Conservation (phyloP, 179 eudicot species). For the Nepenthes alata region DNA sequence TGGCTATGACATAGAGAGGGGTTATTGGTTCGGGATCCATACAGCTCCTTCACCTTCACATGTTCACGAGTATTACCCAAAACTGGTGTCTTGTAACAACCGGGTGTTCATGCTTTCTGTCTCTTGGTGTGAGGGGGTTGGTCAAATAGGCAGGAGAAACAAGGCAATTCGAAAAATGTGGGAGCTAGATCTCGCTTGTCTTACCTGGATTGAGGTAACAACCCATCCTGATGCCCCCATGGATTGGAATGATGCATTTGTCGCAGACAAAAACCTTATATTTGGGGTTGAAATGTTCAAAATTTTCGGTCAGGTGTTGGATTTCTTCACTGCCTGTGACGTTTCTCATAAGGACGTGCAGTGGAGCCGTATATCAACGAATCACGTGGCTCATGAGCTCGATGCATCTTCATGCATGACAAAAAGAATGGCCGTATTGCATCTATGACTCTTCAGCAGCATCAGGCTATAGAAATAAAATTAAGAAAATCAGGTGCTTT, state of each 20-base stretch:
- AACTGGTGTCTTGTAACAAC: conserved; percentile 45
- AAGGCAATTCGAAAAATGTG: conserved; percentile 89
- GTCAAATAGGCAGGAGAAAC: conserved; percentile 92
- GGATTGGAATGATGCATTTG: conserved; percentile 96
- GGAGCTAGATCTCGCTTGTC: conserved; percentile 66
- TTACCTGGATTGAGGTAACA: conserved; percentile 70
- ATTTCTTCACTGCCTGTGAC: conserved; percentile 67
- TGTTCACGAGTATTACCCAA: conserved; percentile 80
- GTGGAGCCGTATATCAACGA: conserved; percentile 86
- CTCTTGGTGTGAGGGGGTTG: conserved; percentile 98
- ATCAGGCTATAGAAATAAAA: too few species aligned
- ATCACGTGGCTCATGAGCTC: conserved; percentile 50
- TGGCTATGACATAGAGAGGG: conserved; percentile 71
- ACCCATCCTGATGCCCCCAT: conserved; percentile 92
- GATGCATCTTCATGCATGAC: conserved; percentile 90
- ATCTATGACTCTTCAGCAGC: conserved; percentile 25
- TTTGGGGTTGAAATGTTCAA: conserved; percentile 97
- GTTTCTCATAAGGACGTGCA: conserved; percentile 31
- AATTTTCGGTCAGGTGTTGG: conserved; percentile 89
- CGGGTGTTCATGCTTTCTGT: conserved; percentile 87
- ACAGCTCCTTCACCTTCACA: conserved; percentile 66
- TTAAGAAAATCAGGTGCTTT: too few species aligned
- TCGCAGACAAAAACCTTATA: conserved; percentile 53
- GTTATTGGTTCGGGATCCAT: conserved; percentile 67
- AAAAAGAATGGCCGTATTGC: conserved; percentile 67